These are phyloP conservation scores for Echites panduratus DNA, from an alignment of 257 asterid genomes.

Conservation along the genomic window DNA sequence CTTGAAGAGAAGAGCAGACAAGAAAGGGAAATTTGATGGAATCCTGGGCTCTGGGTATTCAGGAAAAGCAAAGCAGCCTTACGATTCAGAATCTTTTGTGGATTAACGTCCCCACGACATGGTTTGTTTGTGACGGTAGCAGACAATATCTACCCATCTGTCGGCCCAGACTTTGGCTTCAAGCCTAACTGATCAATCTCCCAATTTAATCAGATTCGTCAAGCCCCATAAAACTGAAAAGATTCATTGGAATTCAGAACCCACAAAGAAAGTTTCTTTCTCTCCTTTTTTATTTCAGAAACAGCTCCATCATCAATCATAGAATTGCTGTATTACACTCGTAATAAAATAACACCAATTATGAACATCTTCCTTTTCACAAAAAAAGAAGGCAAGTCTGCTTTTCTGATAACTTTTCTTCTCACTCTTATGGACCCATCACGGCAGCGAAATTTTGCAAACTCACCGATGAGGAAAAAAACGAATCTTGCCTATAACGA, in stretches of 20 bases:
- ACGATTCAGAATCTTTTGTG: background rate
- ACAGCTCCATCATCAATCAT: background rate
- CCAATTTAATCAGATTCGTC: background rate
- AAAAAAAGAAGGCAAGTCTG: background rate
- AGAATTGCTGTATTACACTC: background rate
- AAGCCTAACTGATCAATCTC: background rate
- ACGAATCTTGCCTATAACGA: background rate
- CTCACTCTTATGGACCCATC: background rate
- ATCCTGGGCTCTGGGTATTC: background rate
- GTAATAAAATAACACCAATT: background rate
- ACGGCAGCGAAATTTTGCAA: background rate
- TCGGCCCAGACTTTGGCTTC: background rate
- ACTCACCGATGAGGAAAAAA: background rate
- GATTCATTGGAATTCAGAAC: background rate
- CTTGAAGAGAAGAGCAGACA: background rate
- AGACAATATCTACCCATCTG: background rate
- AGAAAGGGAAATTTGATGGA: background rate
- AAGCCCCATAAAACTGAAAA: background rate
- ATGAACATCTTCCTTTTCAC: background rate
- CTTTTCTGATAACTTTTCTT: background rate
- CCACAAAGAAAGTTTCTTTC: background rate
- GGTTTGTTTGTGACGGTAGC: background rate
- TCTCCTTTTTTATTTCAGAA: too few relatives aligned
- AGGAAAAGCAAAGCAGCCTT: background rate
- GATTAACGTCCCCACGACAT: background rate